Percentiles rank a stretch among this genome's conserved stretches.
Evolutionary conservation across 2,329 filamentous ascomycete genomes (phyloP).

Genomic region (Thelonectria rubi): DNA sequence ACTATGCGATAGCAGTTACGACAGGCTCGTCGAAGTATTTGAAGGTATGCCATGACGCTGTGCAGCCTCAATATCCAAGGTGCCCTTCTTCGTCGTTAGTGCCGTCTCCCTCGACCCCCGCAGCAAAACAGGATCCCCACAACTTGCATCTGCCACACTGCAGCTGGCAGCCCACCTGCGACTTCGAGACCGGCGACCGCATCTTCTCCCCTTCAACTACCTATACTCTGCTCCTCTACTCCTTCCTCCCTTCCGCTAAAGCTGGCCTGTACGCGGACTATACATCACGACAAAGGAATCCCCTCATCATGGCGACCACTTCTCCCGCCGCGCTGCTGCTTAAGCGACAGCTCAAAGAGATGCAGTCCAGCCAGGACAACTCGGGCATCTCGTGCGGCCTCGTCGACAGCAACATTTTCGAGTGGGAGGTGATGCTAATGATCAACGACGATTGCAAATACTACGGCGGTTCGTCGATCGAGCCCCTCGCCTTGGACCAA

Average conservation of each 20-base stretch:
- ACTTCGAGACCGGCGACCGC: slow-evolving; percentile 10
- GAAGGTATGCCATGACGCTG: too few species aligned
- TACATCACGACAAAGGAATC: not conserved
- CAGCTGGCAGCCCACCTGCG: slow-evolving; percentile 19
- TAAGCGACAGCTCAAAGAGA: slow-evolving; percentile 88
- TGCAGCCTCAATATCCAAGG: too few species aligned
- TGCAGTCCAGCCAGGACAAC: slow-evolving; percentile 90
- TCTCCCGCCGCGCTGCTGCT: slow-evolving; percentile 77
- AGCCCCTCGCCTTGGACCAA: not conserved
- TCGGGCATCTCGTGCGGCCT: slow-evolving; percentile 94
- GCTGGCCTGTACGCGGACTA: not conserved
- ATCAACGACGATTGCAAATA: slow-evolving; percentile 93
- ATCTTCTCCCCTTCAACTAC: not conserved
- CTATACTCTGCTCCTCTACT: not conserved
- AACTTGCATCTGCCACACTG: not conserved
- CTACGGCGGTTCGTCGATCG: slow-evolving; percentile 77
- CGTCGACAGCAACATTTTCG: slow-evolving; percentile 87
- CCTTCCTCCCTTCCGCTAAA: not conserved
- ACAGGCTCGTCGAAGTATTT: too few species aligned
- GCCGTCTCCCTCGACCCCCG: not conserved
- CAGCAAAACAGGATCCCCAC: not conserved
- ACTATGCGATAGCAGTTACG: too few species aligned
- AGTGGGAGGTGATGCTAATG: slow-evolving; percentile 99
- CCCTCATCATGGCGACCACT: slow-evolving; percentile 36
- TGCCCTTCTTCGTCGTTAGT: not conserved